These are phyloP conservation scores for Ulota crispa DNA, from an alignment of 225 moss, liverwort and hornwort genomes.

Conservation along the genomic window DNA sequence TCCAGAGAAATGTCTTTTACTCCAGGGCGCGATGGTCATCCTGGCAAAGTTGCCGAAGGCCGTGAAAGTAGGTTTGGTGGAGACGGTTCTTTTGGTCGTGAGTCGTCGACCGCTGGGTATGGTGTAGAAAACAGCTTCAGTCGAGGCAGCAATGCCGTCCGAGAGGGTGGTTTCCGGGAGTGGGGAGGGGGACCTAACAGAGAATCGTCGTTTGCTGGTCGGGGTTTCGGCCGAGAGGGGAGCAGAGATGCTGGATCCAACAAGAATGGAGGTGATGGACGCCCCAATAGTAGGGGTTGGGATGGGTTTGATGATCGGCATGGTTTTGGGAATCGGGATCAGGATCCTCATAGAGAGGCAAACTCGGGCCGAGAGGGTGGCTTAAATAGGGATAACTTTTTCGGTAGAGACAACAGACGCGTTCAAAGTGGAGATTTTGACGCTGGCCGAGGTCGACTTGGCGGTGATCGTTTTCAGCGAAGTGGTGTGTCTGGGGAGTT, in stretches of 20 bases:
- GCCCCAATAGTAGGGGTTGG: constrained; percentile 65
- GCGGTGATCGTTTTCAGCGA: constrained; percentile 67
- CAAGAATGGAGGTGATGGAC: constrained; percentile 66
- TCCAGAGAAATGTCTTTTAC: constrained; percentile 57
- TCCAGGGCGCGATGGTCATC: constrained; percentile 55
- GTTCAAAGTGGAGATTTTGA: constrained; percentile 73
- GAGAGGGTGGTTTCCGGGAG: constrained; percentile 58
- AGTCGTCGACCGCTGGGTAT: constrained; percentile 49
- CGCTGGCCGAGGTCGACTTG: constrained; percentile 62
- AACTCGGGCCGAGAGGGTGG: constrained; percentile 63
- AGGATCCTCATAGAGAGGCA: constrained; percentile 63
- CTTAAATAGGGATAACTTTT: constrained; percentile 62
- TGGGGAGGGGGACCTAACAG: constrained; percentile 62
- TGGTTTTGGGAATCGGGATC: constrained; percentile 64
- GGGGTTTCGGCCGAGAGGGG: constrained; percentile 66
- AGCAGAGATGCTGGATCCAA: constrained; percentile 59
- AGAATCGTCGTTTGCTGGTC: constrained; percentile 59
- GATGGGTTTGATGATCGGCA: constrained; percentile 70
- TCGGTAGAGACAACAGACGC: constrained; percentile 76
- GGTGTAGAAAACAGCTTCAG: constrained; percentile 48
- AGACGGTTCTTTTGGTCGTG: constrained; percentile 58
- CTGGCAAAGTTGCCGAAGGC: constrained; percentile 41
- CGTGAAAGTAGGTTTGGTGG: constrained; percentile 52
- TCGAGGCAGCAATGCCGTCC: constrained; percentile 45
- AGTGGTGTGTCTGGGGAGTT: constrained; percentile 58